Evolutionary conservation across 768 basidiomycete genomes (phyloP).

Genomic region (Russula olivacea): DNA sequence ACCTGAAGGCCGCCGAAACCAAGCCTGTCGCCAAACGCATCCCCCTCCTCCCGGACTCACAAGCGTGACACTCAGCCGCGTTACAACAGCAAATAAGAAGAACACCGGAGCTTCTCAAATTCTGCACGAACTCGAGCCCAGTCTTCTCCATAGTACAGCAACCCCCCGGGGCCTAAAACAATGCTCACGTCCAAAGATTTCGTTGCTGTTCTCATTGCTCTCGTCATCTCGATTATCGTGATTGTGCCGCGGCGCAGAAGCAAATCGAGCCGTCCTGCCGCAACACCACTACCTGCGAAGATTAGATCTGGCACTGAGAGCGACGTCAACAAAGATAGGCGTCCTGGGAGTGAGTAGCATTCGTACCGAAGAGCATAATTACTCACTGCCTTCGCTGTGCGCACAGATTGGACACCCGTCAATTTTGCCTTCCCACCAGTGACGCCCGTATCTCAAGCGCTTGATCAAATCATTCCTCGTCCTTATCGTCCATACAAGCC

Average conservation of each 20-base stretch:
- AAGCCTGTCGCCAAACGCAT: no score
- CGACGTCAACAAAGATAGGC: constrained; percentile 26
- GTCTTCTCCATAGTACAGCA: background rate
- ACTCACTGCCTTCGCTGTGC: no score
- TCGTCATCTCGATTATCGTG: background rate
- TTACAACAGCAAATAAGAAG: background rate
- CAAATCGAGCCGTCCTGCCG: background rate
- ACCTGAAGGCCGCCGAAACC: no score
- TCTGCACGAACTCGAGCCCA: background rate
- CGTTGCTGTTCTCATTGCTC: background rate
- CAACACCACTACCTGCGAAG: background rate
- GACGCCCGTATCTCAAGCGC: constrained; percentile 36
- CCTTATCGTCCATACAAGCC: constrained; percentile 62
- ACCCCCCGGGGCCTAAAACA: background rate
- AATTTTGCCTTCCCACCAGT: constrained; percentile 48
- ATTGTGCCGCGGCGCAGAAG: background rate
- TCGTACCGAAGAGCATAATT: background rate
- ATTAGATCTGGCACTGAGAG: background rate
- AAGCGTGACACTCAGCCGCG: no score
- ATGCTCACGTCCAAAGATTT: constrained; percentile 6
- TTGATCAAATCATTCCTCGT: constrained; percentile 46
- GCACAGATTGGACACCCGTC: constrained; percentile 48
- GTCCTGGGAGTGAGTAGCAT: constrained; percentile 26
- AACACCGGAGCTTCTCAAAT: background rate
- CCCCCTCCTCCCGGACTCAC: no score